Evolutionary conservation across 2,329 filamentous ascomycete species (phyloP).

Genomic region (Fusarium denticulatum): DNA sequence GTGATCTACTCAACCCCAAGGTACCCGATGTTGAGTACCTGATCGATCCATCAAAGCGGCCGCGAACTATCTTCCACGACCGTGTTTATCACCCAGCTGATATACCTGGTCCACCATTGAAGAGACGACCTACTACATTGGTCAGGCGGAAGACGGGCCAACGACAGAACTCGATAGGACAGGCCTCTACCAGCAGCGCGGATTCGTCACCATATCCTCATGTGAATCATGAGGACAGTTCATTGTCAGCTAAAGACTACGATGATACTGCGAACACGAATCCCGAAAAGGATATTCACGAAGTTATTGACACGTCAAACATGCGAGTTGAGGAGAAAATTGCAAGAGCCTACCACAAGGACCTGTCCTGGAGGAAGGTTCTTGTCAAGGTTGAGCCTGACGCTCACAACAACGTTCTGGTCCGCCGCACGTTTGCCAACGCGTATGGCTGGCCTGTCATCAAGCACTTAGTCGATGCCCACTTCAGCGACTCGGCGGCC

Average conservation of each 20-base stretch:
- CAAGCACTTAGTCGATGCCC: slow-evolving; percentile 92
- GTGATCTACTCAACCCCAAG: slow-evolving; percentile 90
- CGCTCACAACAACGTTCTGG: slow-evolving; percentile 98
- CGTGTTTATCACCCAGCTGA: slow-evolving; percentile 93
- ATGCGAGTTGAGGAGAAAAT: slow-evolving; percentile 99
- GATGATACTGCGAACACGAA: slow-evolving; percentile 61
- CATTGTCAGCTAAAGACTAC: slow-evolving; percentile 59
- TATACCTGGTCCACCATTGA: slow-evolving; percentile 82
- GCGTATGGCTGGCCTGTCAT: slow-evolving; percentile 98
- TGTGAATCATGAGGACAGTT: slow-evolving; percentile 55
- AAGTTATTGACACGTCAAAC: slow-evolving; percentile 65
- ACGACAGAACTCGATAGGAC: slow-evolving; percentile 37
- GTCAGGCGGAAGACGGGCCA: slow-evolving; percentile 46
- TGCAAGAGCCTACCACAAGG: slow-evolving; percentile 90
- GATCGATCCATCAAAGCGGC: slow-evolving; percentile 81
- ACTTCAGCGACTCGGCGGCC: slow-evolving; percentile 78
- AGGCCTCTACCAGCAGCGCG: slow-evolving; percentile 41
- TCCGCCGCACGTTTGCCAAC: slow-evolving; percentile 95
- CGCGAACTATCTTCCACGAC: slow-evolving; percentile 95
- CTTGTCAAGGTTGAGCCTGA: slow-evolving; percentile 95
- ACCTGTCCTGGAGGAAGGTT: slow-evolving; percentile 95
- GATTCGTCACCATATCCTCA: slow-evolving; percentile 49
- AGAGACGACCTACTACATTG: slow-evolving; percentile 59
- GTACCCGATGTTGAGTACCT: slow-evolving; percentile 84
- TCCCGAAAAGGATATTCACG: slow-evolving; percentile 52